Percentiles rank a stretch among this genome's conserved stretches.
phyloP scores from a whole-genome alignment of 441 rosid species.

The Pelargonium australe region DNA sequence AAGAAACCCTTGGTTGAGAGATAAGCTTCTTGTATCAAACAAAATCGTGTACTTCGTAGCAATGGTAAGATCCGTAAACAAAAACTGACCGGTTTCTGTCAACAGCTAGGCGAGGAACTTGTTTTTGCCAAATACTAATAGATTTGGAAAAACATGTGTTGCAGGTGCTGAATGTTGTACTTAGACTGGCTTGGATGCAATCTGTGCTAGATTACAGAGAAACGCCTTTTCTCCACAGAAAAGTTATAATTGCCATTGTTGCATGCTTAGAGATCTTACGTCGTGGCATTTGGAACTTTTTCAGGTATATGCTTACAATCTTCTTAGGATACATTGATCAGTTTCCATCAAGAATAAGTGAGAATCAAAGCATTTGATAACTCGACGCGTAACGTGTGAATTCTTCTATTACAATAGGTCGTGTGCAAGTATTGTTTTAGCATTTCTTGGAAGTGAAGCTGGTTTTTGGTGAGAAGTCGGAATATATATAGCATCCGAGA shows the following conservation, averaged over 20 bases:
- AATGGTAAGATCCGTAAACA: constrained; percentile 37
- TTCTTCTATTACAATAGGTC: no score
- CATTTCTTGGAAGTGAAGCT: no score
- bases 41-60: constrained; percentile 56
- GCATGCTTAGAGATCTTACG: constrained; percentile 69
- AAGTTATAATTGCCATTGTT: constrained; percentile 50
- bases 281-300: constrained; percentile 88
- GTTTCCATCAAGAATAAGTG: no score
- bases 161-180: constrained; percentile 61
- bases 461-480: no score
- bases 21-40: constrained; percentile 55
- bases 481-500: no score
- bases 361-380: no score
- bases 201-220: constrained; percentile 53
- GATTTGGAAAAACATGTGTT: constrained; percentile 7
- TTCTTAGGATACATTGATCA: no score
- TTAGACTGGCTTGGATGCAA: constrained; percentile 88
- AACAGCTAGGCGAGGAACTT: no score
- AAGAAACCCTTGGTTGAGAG: constrained; percentile 72
- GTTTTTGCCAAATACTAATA: background rate
- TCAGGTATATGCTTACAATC: constrained; percentile 42
- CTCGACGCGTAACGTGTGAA: no score
- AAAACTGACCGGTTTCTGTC: no score
- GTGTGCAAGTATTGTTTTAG: no score
- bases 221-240: constrained; percentile 47